Evolutionary conservation across 805 yeast genomes (phyloP), one percentile per base, ranked within the genome.

Genomic region (Spathaspora passalidarum): DNA sequence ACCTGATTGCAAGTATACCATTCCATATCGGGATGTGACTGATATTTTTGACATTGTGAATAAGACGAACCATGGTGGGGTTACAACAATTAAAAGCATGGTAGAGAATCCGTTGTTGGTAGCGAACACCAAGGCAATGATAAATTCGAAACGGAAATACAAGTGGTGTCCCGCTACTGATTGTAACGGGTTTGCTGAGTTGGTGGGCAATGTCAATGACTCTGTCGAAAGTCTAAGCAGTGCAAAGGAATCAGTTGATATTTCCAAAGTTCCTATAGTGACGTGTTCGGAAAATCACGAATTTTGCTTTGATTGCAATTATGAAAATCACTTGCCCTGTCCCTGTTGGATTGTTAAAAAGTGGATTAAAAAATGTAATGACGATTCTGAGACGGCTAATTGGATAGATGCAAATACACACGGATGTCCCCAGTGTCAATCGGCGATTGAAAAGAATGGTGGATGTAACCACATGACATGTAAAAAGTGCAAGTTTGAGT

Each of bases 391-490:
- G 55, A 89, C 96, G 13, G 76, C 84, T 2, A 80, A 84, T 56
- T 94, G 98, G 97, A 82, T 94, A 19, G 74, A 81, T 3, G 81
- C 86, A 3, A 84, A 92, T 61, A 89, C 99, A 1, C 84, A 88
- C 54, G 78, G 79, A 38, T 94, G 99, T 63, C 96, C 97, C 0
- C 79, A 80, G 57, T 94, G 99, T 68, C 68, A 69, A 8, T 70
- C 89, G 1, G 71, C 81, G 22, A 94, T 92, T 51, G 97, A 94
- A 60, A 90, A 92, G 57, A 86, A 86, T 60, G 98, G 97, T 18
- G 99, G 99, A 0, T 94, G 99, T 67, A 92, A 92, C 65, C 99
- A 94, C 66, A 92, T 94, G 96, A 77, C 82, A 1, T 94, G 99
- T 63, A 72, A 79, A 3, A 83, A 81, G 48, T 94, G 99, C 63